These are phyloP conservation scores for Aspergillus avenaceus DNA, from an alignment of 495 filamentous ascomycete genomes.

Conservation along the genomic window DNA sequence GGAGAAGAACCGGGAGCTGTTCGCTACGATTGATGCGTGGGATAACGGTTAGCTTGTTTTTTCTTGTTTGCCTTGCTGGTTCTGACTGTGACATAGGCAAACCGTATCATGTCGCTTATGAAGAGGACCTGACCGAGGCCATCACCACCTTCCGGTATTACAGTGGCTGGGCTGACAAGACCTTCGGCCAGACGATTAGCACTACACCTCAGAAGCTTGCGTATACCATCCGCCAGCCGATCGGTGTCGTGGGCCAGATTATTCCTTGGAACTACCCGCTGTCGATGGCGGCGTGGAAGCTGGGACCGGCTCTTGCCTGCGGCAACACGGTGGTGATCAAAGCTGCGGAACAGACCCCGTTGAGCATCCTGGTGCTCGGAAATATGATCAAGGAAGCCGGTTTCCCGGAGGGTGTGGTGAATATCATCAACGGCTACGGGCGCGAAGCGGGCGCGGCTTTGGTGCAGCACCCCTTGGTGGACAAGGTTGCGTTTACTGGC, in stretches of 20 bases:
- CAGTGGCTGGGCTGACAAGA: constrained; percentile 87
- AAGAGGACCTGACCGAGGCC: constrained; percentile 69
- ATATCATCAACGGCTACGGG: constrained; percentile 83
- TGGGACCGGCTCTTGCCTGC: constrained; percentile 80
- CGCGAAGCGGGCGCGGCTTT: constrained; percentile 73
- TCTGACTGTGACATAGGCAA: constrained; percentile 45
- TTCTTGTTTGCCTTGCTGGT: neutral
- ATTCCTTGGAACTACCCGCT: constrained; percentile 93
- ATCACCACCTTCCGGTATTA: constrained; percentile 74
- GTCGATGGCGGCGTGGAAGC: constrained; percentile 87
- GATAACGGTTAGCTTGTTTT: constrained; percentile 62
- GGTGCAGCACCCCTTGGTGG: constrained; percentile 67
- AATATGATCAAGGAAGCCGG: constrained; percentile 79
- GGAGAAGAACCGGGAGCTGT: constrained; percentile 59
- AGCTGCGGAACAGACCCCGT: constrained; percentile 85
- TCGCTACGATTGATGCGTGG: constrained; percentile 92
- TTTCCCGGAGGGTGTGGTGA: constrained; percentile 90
- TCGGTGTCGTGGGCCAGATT: constrained; percentile 89
- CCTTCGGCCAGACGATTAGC: constrained; percentile 84
- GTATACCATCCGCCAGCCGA: constrained; percentile 82
- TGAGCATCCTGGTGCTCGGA: constrained; percentile 75
- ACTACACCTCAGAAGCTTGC: constrained; percentile 75
- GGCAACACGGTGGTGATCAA: constrained; percentile 89
- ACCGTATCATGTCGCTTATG: constrained; percentile 68
- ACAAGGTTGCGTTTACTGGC: constrained; percentile 92